These are phyloP conservation scores for Scytalidium sp. DNA, from an alignment of 2,329 filamentous ascomycete species.

Conservation along the genomic window DNA sequence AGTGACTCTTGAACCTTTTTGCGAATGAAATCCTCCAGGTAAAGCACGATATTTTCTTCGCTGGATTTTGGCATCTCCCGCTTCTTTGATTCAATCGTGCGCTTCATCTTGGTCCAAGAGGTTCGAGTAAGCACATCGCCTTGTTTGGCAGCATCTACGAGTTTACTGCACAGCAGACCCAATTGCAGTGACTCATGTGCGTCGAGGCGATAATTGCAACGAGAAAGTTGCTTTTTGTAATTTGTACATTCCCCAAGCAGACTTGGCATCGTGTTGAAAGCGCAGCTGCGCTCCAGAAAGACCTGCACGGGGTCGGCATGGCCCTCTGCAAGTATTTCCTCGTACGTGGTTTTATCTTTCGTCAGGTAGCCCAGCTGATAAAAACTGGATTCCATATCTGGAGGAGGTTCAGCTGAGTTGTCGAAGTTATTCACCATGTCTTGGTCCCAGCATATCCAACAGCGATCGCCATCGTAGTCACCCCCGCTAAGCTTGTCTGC, in stretches of 20 bases:
- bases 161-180: slow-evolving; percentile 47
- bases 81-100: not conserved
- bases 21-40: not conserved
- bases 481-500: slow-evolving; percentile 73
- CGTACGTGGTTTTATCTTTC: slow-evolving; percentile 41
- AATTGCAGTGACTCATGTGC: slow-evolving; percentile 42
- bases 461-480: slow-evolving; percentile 78
- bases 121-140: slow-evolving; percentile 44
- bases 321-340: slow-evolving; percentile 11
- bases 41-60: not conserved
- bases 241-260: slow-evolving; percentile 63
- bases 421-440: slow-evolving; percentile 63
- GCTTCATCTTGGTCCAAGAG: slow-evolving; percentile 38
- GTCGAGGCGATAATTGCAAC: slow-evolving; percentile 41
- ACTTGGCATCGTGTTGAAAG: slow-evolving; percentile 53
- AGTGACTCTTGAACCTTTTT: not conserved
- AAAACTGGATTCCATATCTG: slow-evolving; percentile 40
- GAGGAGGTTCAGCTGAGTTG: slow-evolving; percentile 53
- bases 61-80: not conserved
- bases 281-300: slow-evolving; percentile 52
- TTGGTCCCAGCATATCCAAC: slow-evolving; percentile 75
- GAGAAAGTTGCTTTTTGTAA: slow-evolving; percentile 58
- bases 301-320: slow-evolving; percentile 18
- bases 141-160: slow-evolving; percentile 59
- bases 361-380: slow-evolving; percentile 43